A percentile compares a stretch with the other conserved stretches of the same genome.
Evolutionary conservation across 2,329 filamentous ascomycete genomes (phyloP).

Genomic region (Trichoderma afroharzianum): DNA sequence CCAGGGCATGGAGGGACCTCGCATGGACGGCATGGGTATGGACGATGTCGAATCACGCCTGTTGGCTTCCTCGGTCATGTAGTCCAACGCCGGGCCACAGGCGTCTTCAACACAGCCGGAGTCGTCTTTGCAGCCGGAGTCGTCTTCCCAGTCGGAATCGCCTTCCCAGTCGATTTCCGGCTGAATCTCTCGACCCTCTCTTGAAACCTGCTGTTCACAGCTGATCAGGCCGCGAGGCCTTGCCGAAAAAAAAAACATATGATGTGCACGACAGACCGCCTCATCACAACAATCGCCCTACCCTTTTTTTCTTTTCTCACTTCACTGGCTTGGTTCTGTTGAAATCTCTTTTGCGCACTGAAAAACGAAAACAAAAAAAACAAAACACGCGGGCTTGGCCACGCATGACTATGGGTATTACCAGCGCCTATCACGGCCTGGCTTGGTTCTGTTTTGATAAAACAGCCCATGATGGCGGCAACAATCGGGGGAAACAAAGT

Average conservation of each 20-base stretch:
- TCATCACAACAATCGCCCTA: not conserved
- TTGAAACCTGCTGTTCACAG: not conserved
- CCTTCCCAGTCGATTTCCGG: not conserved
- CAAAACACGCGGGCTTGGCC: not conserved
- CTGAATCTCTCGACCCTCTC: not conserved
- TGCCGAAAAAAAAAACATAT: not conserved
- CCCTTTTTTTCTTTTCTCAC: not conserved
- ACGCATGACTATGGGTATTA: constrained; percentile 6
- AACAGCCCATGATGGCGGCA: constrained; percentile 5
- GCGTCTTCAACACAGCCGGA: not conserved
- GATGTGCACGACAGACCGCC: not conserved
- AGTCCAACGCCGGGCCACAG: constrained; percentile 19
- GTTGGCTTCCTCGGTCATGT: constrained; percentile 43
- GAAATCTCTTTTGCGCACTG: not conserved
- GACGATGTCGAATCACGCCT: constrained; percentile 44
- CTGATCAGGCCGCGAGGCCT: not conserved
- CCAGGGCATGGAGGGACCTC: constrained; percentile 40
- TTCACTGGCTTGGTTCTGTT: not conserved
- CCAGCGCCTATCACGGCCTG: constrained; percentile 2
- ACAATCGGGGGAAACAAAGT: constrained; percentile 1
- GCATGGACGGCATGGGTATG: constrained; percentile 43
- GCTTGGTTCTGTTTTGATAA: constrained; percentile 1
- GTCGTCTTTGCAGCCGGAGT: not conserved
- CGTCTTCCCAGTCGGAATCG: not conserved
- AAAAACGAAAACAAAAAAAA: constrained; percentile 1